Conservation (phyloP, 495 filamentous ascomycete species). For the Lasiosphaeria ovina region DNA sequence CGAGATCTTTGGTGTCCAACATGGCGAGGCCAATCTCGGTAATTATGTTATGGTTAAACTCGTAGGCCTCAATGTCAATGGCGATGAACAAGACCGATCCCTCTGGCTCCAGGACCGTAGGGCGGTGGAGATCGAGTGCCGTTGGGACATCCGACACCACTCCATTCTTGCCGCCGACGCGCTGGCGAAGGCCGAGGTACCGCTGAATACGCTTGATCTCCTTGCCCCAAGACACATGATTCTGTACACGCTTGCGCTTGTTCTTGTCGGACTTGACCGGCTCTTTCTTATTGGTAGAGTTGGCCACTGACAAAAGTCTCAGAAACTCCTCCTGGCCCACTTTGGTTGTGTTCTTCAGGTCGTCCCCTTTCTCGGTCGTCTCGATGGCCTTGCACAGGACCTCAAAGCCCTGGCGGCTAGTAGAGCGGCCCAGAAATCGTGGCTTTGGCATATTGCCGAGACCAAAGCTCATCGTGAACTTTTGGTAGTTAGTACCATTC, state of each 20-base stretch:
- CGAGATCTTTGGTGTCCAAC: slow-evolving; percentile 66
- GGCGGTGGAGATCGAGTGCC: slow-evolving; percentile 19
- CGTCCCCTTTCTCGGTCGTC: slow-evolving; percentile 17
- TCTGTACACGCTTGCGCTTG: slow-evolving; percentile 39
- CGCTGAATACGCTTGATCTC: slow-evolving; percentile 61
- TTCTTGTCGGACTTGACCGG: slow-evolving; percentile 43
- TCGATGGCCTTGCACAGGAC: slow-evolving; percentile 31
- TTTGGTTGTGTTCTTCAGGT: slow-evolving; percentile 15
- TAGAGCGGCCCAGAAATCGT: slow-evolving; percentile 59
- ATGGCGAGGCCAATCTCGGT: slow-evolving; percentile 86
- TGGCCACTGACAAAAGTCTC: slow-evolving; percentile 7
- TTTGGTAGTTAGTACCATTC: slow-evolving; percentile 36
- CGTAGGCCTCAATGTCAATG: slow-evolving; percentile 81
- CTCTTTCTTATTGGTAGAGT: slow-evolving; percentile 23
- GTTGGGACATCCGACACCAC: background rate
- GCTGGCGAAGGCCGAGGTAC: slow-evolving; percentile 62
- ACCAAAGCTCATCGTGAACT: slow-evolving; percentile 58
- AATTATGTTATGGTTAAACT: slow-evolving; percentile 57
- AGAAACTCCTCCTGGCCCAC: slow-evolving; percentile 17
- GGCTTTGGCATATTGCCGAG: slow-evolving; percentile 57
- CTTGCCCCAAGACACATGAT: slow-evolving; percentile 46
- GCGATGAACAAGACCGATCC: slow-evolving; percentile 65
- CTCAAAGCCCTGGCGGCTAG: slow-evolving; percentile 32
- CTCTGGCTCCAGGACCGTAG: slow-evolving; percentile 45
- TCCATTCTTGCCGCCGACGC: background rate